phyloP scores from a whole-genome alignment of 2,329 filamentous ascomycete genomes.

The Monilinia fructigena region DNA sequence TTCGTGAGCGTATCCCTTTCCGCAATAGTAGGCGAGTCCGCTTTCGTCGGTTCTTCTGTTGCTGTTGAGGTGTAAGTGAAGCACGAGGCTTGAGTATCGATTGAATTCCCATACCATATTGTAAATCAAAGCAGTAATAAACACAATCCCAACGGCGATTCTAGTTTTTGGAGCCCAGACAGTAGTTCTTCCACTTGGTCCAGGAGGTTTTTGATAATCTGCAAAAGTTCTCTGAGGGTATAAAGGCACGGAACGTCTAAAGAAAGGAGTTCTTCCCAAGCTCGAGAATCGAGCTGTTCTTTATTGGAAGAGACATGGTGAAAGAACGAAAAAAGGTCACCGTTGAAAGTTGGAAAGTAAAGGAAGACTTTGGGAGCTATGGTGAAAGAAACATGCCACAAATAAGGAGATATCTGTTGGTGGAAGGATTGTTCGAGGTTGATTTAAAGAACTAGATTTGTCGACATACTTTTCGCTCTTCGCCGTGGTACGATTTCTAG shows the following conservation, averaged over 20 bases:
- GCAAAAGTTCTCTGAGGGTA: conserved; percentile 33
- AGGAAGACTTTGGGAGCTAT: conserved; percentile 26
- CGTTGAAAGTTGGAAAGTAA: background rate
- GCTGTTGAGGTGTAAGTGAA: conserved; percentile 32
- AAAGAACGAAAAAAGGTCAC: conserved; percentile 22
- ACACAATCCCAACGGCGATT: conserved; percentile 49
- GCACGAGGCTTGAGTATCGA: conserved; percentile 22
- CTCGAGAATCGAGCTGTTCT: conserved; percentile 24
- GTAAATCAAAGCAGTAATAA: conserved; percentile 50
- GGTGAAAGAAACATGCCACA: conserved; percentile 35
- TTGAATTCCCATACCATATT: conserved; percentile 46
- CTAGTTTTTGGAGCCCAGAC: conserved; percentile 49
- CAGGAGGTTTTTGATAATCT: conserved; percentile 29
- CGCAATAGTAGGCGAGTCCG: conserved; percentile 71
- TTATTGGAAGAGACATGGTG: conserved; percentile 34
- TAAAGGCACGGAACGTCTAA: conserved; percentile 12
- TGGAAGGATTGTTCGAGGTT: background rate
- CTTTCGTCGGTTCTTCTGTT: conserved; percentile 41
- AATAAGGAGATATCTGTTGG: conserved; percentile 26
- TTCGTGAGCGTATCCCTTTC: conserved; percentile 81
- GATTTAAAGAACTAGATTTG: background rate
- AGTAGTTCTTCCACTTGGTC: conserved; percentile 18
- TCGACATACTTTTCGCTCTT: conserved; percentile 2
- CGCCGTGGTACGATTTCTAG: conserved; percentile 22
- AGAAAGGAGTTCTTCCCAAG: conserved; percentile 20